A percentile compares a stretch with the other conserved stretches of the same genome.
phyloP scores from a whole-genome alignment of 1,284 basidiomycete genomes.

The Ceratobasidium sp. region DNA sequence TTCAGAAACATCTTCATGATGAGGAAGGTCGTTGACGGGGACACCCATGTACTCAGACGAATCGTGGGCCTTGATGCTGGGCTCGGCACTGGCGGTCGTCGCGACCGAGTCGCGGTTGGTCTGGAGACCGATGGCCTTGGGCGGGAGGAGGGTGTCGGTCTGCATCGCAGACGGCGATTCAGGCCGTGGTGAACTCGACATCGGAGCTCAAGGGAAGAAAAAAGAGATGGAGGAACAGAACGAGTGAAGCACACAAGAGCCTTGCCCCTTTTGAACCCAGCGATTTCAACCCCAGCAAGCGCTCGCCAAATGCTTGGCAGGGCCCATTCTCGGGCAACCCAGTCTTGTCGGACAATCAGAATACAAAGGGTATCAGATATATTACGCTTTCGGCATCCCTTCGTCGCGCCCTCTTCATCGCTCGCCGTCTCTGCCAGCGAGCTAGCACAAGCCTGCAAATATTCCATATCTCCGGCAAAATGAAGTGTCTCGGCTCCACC shows the following conservation, averaged over 20 bases:
- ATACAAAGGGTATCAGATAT: background rate
- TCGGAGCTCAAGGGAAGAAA: background rate
- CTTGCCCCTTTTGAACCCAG: conserved; percentile 15
- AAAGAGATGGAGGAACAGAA: background rate
- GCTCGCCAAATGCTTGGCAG: conserved; percentile 21
- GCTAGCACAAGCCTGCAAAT: background rate
- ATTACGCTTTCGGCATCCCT: background rate
- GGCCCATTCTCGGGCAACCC: conserved; percentile 6
- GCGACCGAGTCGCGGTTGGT: conserved; percentile 38
- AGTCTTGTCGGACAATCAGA: background rate
- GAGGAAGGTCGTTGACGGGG: conserved; percentile 6
- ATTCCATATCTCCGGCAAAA: background rate
- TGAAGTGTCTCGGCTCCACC: background rate
- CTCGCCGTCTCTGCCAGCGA: background rate
- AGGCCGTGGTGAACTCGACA: conserved; percentile 30
- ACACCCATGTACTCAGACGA: conserved; percentile 10
- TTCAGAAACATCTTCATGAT: background rate
- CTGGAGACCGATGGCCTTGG: conserved; percentile 29
- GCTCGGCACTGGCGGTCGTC: conserved; percentile 21
- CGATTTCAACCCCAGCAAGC: background rate
- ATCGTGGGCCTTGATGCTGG: conserved; percentile 32
- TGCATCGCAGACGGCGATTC: conserved; percentile 30
- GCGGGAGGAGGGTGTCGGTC: conserved; percentile 35
- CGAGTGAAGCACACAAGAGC: background rate
- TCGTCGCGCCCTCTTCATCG: background rate